Percentiles rank a stretch among this genome's conserved stretches.
Evolutionary conservation across 306 rosid species (phyloP).

Genomic region (Vigna unguiculata): DNA sequence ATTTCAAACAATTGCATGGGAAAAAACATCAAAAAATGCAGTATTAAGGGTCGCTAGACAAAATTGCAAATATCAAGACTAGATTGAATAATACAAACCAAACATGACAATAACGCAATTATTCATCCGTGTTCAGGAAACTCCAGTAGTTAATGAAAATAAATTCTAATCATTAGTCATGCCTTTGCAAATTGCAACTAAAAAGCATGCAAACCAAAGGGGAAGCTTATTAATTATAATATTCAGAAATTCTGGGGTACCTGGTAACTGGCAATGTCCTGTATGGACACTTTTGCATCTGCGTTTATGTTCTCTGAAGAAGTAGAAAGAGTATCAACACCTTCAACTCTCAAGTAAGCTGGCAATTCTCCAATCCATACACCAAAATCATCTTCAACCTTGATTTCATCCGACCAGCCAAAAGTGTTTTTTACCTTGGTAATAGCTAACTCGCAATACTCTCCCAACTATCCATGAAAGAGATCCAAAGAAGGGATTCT

Average conservation of each 20-base stretch:
- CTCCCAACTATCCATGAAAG: conserved; percentile 69
- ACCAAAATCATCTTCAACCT: conserved; percentile 64
- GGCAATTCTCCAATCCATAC: conserved; percentile 86
- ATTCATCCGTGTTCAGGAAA: conserved; percentile 7
- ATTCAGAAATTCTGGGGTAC: conserved; percentile 46
- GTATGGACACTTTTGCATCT: conserved; percentile 60
- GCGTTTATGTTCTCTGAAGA: conserved; percentile 55
- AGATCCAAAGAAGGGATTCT: conserved; percentile 39
- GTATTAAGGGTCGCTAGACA: not conserved
- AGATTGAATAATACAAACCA: conserved; percentile 28
- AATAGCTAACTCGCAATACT: conserved; percentile 62
- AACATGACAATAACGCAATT: not conserved
- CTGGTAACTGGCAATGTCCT: conserved; percentile 94
- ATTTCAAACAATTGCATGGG: conserved; percentile 33
- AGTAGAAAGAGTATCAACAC: conserved; percentile 49
- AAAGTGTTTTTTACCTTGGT: conserved; percentile 67
- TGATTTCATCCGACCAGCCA: conserved; percentile 75
- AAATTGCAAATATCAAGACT: not conserved
- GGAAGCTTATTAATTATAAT: conserved; percentile 5
- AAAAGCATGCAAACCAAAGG: conserved; percentile 5
- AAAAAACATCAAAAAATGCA: conserved; percentile 14
- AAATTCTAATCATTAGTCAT: conserved; percentile 12
- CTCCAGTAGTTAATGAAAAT: conserved; percentile 7
- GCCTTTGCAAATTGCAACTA: conserved; percentile 20
- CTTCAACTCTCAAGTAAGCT: conserved; percentile 63